Evolutionary conservation across 2,329 filamentous ascomycete genomes (phyloP).

Genomic region (Pseudogymnoascus sp.): DNA sequence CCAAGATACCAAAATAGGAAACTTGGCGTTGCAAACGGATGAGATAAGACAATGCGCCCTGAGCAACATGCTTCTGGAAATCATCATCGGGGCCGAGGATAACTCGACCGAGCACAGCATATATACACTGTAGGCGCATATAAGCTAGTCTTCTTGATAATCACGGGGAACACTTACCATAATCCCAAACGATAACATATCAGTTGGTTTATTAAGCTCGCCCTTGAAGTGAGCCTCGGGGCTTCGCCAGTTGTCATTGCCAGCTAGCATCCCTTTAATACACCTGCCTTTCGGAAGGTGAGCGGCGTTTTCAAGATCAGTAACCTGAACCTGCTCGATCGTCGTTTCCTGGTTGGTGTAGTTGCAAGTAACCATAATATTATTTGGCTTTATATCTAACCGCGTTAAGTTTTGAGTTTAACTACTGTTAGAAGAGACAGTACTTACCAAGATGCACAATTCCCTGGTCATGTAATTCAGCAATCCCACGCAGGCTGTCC

Average conservation of each 20-base stretch:
- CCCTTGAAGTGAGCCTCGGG: conserved; percentile 14
- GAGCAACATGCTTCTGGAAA: conserved; percentile 11
- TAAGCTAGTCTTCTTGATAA: background rate
- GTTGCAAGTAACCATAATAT: conserved; percentile 10
- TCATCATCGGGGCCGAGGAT: conserved; percentile 13
- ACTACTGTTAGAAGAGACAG: background rate
- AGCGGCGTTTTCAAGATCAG: conserved; percentile 25
- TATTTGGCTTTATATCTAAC: conserved; percentile 14
- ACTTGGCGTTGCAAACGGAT: conserved; percentile 18
- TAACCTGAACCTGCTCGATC: conserved; percentile 11
- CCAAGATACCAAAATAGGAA: conserved; percentile 10
- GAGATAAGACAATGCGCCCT: conserved; percentile 21
- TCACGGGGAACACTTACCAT: background rate
- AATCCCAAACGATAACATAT: conserved; percentile 13
- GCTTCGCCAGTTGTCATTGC: conserved; percentile 13
- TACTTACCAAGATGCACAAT: conserved; percentile 11
- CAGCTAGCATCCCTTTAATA: conserved; percentile 14
- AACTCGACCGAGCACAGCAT: conserved; percentile 13
- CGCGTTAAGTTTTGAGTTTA: background rate
- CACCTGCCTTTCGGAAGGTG: conserved; percentile 28
- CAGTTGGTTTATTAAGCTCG: conserved; percentile 13
- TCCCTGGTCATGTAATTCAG: conserved; percentile 10
- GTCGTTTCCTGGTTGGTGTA: background rate
- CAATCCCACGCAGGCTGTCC: conserved; percentile 10
- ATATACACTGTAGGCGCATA: conserved; percentile 12